Base-by-base conservation (phyloP, 2,329 filamentous ascomycete genomes). In the Geosmithia morbida region DNA sequence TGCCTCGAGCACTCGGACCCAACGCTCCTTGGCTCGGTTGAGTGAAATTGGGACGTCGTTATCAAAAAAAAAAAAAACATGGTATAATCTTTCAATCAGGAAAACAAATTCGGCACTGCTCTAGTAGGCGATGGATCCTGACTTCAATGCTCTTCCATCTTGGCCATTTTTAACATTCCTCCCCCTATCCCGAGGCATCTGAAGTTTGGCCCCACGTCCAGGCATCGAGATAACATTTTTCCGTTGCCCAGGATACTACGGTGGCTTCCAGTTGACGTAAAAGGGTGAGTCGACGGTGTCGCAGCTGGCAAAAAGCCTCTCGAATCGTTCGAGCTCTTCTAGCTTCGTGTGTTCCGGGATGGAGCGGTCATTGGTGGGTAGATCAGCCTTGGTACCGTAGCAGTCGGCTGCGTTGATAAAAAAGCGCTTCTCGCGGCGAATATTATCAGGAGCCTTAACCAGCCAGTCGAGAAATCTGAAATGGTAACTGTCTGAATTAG, bases 231-330 rank as follows among this genome's bases (percentile, higher is more conserved):
- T 82, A 83, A 50, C 71, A 74, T 44, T 70, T 77, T 63, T 90
- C 85, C 1, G 81, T 87, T n/a, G 78, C 79, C 79, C 83, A 89
- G 20, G 88, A 73, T n/a, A 85, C 71, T 2, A 86, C 73, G 51
- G 86, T 68, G 6, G 80, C 82, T 58, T 87, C 82, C 2, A 88
- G 63, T 56, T 68, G n/a, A 71, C 0, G 65, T 61, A 0, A 85
- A 58, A 1, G 52, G 55, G 51, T 1, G 63, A 70, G 2, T 67
- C 66, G 7, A 66, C 68, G 0, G 70, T 63, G 46, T 69, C 69
- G 13, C 74, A 68, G 3, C 70, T 71, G n/a, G 68, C 71, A 48
- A 79, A 73, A 4, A 85, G 73, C 18, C 51, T 51, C 45, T 67
- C 59, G 51, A 66, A 65, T 41, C 65, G 59, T 2, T 53, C 51